phyloP scores from a whole-genome alignment of 331 rosid genomes.

The Prunus yedoensis region DNA sequence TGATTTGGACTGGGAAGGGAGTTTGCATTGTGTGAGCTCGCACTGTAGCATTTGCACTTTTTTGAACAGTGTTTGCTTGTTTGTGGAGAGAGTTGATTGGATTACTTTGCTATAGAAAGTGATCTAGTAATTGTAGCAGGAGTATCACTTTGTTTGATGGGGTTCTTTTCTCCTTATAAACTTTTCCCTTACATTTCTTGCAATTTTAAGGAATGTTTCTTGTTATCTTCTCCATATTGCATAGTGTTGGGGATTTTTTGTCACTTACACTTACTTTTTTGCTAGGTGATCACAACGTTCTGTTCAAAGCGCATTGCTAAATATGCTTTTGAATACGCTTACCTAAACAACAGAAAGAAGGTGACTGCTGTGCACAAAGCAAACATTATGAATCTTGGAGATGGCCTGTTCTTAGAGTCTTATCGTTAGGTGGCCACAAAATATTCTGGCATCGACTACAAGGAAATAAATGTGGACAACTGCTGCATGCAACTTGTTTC shows the following conservation, averaged over 20 bases:
- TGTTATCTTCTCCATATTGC: not conserved
- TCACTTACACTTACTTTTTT: constrained; percentile 42
- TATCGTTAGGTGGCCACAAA: constrained; percentile 74
- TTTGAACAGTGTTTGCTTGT: not conserved
- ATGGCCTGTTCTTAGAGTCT: constrained; percentile 83
- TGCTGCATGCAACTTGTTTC: constrained; percentile 96
- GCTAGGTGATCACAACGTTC: constrained; percentile 89
- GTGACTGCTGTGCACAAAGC: constrained; percentile 98
- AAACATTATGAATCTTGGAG: constrained; percentile 92
- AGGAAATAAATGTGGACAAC: constrained; percentile 83
- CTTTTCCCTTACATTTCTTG: not conserved
- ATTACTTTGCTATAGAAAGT: not conserved
- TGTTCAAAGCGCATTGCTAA: constrained; percentile 83
- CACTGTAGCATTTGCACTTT: not conserved
- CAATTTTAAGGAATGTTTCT: not conserved
- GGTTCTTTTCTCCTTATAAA: no score
- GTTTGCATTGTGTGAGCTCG: constrained; percentile 21
- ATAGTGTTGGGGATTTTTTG: constrained; percentile 15
- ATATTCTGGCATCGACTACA: constrained; percentile 66
- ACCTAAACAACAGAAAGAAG: constrained; percentile 86
- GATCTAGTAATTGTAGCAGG: no score
- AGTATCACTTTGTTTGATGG: not conserved
- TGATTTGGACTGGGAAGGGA: constrained; percentile 9
- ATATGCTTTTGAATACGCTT: constrained; percentile 88
- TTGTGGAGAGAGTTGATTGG: not conserved